Base-by-base conservation (phyloP, 805 yeast genomes). In the Metschnikowia kofuensis region DNA sequence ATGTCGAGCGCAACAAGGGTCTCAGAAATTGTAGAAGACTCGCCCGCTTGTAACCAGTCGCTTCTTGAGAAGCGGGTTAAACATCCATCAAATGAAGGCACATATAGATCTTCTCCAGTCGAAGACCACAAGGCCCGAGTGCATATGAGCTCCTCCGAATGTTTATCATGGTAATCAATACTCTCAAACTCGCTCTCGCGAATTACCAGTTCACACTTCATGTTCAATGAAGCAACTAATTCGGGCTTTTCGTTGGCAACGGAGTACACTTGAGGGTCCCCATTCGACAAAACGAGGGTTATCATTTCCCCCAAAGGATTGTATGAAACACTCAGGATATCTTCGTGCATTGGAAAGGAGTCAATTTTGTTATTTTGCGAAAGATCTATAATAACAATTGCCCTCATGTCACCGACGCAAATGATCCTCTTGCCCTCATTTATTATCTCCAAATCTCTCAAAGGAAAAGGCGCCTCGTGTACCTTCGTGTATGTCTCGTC, bases 121-220 rank as follows among this genome's bases (percentile, higher is more conserved):
- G 85, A 79, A 48, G 82, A 79, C 96, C 96, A 89, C 35, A 77
- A 79, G 2, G 82, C 75, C 38, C 76, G 77, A 0, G 87, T 75
- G 27, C 83, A 67, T 1, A 78, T 61, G 38, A 78, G 65, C 58
- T 70, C 76, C 3, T 72, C 77, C 4, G 65, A 62, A 42, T 75
- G 74, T 40, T 78, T 83, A 9, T 63, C 71, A 12, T 57, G 63
- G 52, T 56, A 76, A 38, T 75, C 74, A 39, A 74, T 61, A 15
- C 56, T 59, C 31, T 66, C 72, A 2, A 3, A 3, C 5, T 30
- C 13, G 12, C 12, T 10, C 13, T 6, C 6, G 32, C 12, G 32
- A 5, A 30, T 12, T 10, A 30, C 10, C 10, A 12, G 13, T 9
- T 9, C 12, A 12, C 10, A 9, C 2, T 30, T 30, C 6, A 12